Percentiles rank a stretch among this genome's conserved stretches.
Conservation (phyloP, 2,329 filamentous ascomycete species). For the Fusarium redolens region DNA sequence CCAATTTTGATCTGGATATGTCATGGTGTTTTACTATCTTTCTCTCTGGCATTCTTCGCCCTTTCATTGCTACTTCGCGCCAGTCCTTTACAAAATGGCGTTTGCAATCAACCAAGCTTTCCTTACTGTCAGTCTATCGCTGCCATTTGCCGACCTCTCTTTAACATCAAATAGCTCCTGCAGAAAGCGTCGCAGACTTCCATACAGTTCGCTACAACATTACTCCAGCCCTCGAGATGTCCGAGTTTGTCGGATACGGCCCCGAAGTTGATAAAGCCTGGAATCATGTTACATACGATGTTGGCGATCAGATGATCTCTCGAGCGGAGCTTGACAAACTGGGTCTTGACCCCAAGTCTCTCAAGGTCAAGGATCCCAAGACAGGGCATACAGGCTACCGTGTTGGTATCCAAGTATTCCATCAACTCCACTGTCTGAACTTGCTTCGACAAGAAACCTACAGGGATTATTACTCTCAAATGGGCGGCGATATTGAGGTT, state of each 20-base stretch:
- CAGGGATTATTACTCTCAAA: slow-evolving; percentile 60
- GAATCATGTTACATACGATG: slow-evolving; percentile 61
- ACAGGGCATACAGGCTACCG: slow-evolving; percentile 69
- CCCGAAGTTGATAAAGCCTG: slow-evolving; percentile 68
- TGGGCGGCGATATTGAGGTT: slow-evolving; percentile 61
- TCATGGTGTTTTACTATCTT: slow-evolving; percentile 22
- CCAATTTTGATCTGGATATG: slow-evolving; percentile 20
- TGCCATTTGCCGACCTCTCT: fast-evolving
- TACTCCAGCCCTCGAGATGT: slow-evolving; percentile 56
- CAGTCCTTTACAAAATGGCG: neutral
- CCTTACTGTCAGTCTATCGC: slow-evolving; percentile 23
- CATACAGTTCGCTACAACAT: slow-evolving; percentile 62
- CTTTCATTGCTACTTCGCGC: slow-evolving; percentile 19
- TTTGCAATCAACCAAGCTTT: neutral
- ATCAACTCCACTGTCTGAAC: slow-evolving; percentile 63
- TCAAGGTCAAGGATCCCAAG: slow-evolving; percentile 66
- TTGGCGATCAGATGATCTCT: slow-evolving; percentile 71
- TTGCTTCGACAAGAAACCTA: slow-evolving; percentile 60
- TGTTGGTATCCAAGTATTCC: slow-evolving; percentile 69
- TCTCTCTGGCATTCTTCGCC: slow-evolving; percentile 28
- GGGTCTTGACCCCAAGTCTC: slow-evolving; percentile 62
- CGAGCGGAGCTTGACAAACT: slow-evolving; percentile 64
- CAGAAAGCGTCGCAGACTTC: slow-evolving; percentile 60
- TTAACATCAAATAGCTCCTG: slow-evolving; percentile 54
- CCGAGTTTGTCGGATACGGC: slow-evolving; percentile 66